Conservation (phyloP, 192 early-diverging fungal genomes). For the Phycomyces nitens region DNA sequence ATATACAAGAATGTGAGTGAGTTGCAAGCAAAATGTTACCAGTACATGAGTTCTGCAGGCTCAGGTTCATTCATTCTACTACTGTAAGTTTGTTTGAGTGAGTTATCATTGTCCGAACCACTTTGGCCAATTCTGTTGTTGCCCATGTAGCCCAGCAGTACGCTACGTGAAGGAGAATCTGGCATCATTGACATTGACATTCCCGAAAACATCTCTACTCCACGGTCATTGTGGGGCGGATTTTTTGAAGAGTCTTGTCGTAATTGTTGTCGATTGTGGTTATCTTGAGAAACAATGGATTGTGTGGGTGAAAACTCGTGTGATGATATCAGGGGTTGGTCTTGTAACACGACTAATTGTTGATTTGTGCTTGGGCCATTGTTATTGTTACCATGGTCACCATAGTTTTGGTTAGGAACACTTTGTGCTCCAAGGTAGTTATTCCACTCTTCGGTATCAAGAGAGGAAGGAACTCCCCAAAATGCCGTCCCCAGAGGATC, state of each 20-base stretch:
- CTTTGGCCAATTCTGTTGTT: no score
- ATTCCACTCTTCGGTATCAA: constrained; percentile 33
- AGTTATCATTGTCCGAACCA: no score
- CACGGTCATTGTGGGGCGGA: neutral
- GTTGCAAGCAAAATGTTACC: neutral
- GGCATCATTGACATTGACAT: constrained; percentile 4
- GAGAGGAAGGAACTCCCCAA: constrained; percentile 21
- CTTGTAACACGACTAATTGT: neutral
- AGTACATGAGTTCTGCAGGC: neutral
- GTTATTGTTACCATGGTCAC: neutral
- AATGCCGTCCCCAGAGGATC: constrained; percentile 22
- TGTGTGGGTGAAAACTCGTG: neutral
- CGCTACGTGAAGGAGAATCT: neutral
- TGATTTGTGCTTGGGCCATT: neutral
- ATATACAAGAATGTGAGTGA: no score
- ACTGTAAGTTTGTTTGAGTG: neutral
- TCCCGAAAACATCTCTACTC: constrained; percentile 2
- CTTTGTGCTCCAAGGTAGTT: constrained; percentile 19
- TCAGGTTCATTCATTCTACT: neutral
- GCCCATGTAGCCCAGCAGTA: no score
- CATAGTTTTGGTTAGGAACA: neutral
- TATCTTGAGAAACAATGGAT: neutral
- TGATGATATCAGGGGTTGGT: neutral
- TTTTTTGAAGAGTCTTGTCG: constrained; percentile 4
- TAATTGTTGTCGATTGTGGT: neutral